Evolutionary conservation across 345 rosid genomes (phyloP), one percentile per base, ranked within the genome.

Genomic region (Tarenaya hassleriana): DNA sequence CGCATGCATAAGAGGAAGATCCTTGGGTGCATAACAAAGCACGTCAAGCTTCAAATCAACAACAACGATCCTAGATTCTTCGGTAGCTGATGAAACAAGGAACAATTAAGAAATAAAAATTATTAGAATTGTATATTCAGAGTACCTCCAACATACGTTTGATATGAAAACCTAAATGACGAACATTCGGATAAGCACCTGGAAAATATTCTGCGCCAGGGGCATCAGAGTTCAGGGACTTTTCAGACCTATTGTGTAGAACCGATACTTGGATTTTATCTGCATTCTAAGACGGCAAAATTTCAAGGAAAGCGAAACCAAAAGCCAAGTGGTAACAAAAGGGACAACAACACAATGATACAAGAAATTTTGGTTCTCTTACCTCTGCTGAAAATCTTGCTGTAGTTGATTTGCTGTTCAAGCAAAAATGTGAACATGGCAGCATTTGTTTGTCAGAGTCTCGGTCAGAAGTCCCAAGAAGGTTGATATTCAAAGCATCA

Each of bases 141-240:
- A 32, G 34, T 39, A 15, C 9, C 57, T 24, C 16, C 18, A 40
- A 8, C 19, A 7, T n/a, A 16, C 24, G 12, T 12, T 12, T 47
- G 0, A 48, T 4, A 62, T 5, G 42, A 61, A 10, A 16, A 55
- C 41, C 14, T 15, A 62, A 8, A 13, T 16, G 1, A 27, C 58
- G 11, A 29, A 32, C 13, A 49, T 19, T 34, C 13, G 56, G 58
- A 58, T n/a, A 54, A 52, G 41, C 70, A 84, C 98, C 91, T 54
- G 98, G 89, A 70, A 76, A 67, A 73, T 75, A 91, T 59, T 76
- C 83, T 12, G 88, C 85, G 55, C 55, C 57, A 34, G 96, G 92
- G 16, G 86, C 81, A 34, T 67, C 60, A 47, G 73, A 39, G 55
- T 66, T 63, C 48, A 38, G 52, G 45, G 74, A 60, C 41, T 67